Conservation (phyloP, 1,284 basidiomycete species). For the Cystobasidium pallidum region DNA sequence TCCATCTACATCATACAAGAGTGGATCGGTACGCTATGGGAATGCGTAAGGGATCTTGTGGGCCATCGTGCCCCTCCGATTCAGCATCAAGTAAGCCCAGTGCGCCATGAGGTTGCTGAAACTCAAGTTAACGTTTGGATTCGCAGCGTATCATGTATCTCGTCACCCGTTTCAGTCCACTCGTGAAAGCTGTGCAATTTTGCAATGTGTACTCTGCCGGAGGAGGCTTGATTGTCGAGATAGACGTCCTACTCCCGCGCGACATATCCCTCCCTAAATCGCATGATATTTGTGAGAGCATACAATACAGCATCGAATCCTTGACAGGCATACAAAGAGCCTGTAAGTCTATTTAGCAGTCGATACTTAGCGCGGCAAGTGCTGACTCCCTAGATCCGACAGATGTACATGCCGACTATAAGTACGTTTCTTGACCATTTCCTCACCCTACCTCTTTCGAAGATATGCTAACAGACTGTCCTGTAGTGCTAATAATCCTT, state of each 20-base stretch:
- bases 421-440: constrained; percentile 22
- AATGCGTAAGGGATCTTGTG: constrained; percentile 59
- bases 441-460: neutral
- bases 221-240: constrained; percentile 58
- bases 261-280: constrained; percentile 57
- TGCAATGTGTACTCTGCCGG: constrained; percentile 52
- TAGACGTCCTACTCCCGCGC: constrained; percentile 58
- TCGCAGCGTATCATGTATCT: constrained; percentile 59
- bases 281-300: constrained; percentile 54
- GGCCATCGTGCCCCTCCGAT: constrained; percentile 49
- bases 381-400: neutral
- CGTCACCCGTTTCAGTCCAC: constrained; percentile 56
- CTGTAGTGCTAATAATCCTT: constrained; percentile 26
- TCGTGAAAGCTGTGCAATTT: constrained; percentile 53
- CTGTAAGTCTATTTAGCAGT: constrained; percentile 1
- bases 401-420: constrained; percentile 43
- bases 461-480: neutral
- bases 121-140: constrained; percentile 54
- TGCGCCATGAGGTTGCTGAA: constrained; percentile 55
- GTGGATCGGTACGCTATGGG: constrained; percentile 58
- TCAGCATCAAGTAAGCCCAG: constrained; percentile 51
- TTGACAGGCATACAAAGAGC: constrained; percentile 52
- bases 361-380: neutral
- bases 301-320: constrained; percentile 53
- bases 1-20: constrained; percentile 59